Conservation (phyloP, 495 filamentous ascomycete species). For the Neurospora sublineolata region DNA sequence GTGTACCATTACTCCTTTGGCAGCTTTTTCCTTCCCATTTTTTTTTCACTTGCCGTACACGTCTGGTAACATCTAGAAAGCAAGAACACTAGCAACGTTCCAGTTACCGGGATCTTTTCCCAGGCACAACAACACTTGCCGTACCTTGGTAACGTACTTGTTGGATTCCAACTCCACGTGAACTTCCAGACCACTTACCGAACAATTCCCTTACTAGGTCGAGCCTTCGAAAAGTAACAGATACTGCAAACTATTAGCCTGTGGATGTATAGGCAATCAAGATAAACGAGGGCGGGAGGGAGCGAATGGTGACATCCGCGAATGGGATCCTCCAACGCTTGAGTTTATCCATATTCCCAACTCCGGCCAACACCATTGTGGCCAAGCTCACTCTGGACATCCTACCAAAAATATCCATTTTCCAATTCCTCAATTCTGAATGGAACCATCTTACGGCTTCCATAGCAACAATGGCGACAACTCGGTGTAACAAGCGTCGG, state of each 20-base stretch:
- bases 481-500: neutral
- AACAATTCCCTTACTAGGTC: neutral
- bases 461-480: neutral
- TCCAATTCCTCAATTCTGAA: neutral
- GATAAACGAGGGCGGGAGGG: neutral
- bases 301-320: neutral
- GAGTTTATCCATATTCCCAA: neutral
- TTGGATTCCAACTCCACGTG: neutral
- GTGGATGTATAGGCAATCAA: neutral
- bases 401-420: neutral
- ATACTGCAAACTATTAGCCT: neutral
- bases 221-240: neutral
- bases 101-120: neutral
- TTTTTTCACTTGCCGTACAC: too few relatives aligned
- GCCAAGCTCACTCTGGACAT: neutral
- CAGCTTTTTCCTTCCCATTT: too few relatives aligned
- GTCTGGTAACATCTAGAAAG: neutral
- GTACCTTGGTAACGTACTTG: neutral
- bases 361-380: neutral
- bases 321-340: neutral
- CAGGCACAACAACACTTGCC: neutral
- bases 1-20: too few relatives aligned
- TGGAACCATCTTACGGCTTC: neutral
- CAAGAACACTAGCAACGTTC: neutral
- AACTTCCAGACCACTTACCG: neutral